Evolutionary conservation across 116 monocot species (phyloP).

Genomic region (Cymodocea nodosa): DNA sequence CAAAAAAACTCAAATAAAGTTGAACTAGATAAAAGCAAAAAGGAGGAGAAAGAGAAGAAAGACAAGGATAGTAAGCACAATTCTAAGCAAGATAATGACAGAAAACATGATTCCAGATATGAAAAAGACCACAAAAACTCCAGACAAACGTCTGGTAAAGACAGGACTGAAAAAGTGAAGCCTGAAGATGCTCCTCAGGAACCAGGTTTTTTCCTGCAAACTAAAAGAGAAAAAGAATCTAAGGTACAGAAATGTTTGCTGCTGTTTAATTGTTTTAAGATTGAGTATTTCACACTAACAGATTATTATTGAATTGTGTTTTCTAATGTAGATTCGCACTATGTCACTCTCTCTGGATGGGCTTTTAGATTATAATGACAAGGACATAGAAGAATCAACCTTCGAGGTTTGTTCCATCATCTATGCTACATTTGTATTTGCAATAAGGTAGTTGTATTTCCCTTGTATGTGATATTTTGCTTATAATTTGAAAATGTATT

Average conservation of each 20-base stretch:
- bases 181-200: constrained; percentile 52
- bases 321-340: constrained; percentile 45
- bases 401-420: constrained; percentile 61
- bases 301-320: not conserved
- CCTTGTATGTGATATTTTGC: too few relatives aligned
- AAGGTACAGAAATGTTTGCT: constrained; percentile 33
- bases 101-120: constrained; percentile 17
- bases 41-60: constrained; percentile 40
- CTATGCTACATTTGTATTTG: not conserved
- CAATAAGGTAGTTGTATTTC: not conserved
- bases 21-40: constrained; percentile 20
- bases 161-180: constrained; percentile 39
- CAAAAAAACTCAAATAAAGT: constrained; percentile 26
- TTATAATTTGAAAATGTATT: too few relatives aligned
- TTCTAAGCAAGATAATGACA: constrained; percentile 4
- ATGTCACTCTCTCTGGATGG: constrained; percentile 84
- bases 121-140: constrained; percentile 15
- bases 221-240: constrained; percentile 38
- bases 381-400: constrained; percentile 83
- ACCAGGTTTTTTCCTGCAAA: constrained; percentile 67
- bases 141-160: constrained; percentile 30
- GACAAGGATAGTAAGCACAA: constrained; percentile 9
- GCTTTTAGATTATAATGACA: constrained; percentile 88
- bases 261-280: too few relatives aligned
- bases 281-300: not conserved